Conservation (phyloP, 305 asterid genomes). For the Solanum aculeatissimum region DNA sequence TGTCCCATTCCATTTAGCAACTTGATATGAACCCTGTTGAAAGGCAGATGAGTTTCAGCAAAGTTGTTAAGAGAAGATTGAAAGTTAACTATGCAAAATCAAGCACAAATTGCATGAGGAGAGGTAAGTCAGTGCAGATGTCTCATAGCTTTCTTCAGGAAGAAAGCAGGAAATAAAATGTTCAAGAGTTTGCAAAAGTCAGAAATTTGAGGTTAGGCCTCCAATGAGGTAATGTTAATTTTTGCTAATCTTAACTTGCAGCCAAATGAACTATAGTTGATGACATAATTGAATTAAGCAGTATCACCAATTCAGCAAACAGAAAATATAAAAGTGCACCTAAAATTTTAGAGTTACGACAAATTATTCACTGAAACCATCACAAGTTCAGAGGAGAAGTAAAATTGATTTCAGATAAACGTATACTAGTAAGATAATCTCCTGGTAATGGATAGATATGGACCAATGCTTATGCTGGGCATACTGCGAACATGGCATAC, state of each 20-base stretch:
- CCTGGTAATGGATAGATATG: background rate
- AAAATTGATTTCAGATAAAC: background rate
- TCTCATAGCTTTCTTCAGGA: background rate
- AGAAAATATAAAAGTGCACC: background rate
- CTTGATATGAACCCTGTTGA: conserved; percentile 86
- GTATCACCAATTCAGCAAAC: background rate
- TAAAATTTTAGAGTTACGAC: background rate
- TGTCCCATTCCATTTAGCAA: conserved; percentile 98
- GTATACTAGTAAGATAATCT: background rate
- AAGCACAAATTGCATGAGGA: background rate
- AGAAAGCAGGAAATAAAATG: background rate
- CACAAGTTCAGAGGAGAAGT: background rate
- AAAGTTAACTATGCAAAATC: background rate
- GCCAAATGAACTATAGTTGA: background rate
- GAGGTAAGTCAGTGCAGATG: background rate
- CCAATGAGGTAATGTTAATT: background rate
- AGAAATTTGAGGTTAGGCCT: background rate
- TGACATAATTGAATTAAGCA: background rate
- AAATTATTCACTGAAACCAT: background rate
- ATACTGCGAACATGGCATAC: background rate
- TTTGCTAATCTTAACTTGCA: background rate
- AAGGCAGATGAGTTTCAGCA: conserved; percentile 2
- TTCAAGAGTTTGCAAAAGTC: background rate
- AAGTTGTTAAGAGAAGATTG: background rate
- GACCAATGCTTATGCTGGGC: background rate